A percentile compares a stretch with the other conserved stretches of the same genome.
Evolutionary conservation across 2,329 filamentous ascomycete species (phyloP).

Genomic region (Verticillium longisporum): DNA sequence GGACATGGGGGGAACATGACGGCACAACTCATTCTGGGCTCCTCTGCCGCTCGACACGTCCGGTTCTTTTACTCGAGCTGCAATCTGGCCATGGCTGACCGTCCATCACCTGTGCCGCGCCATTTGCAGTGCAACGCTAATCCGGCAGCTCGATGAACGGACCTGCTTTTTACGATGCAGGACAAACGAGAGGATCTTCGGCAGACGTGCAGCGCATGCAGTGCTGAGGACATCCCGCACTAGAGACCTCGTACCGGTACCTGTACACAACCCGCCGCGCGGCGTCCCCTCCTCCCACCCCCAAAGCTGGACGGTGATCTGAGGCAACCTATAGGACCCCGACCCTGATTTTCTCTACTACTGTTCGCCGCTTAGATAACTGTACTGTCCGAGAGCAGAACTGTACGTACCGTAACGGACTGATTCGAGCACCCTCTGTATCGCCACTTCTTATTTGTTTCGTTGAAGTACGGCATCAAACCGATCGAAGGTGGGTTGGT

Average conservation of each 20-base stretch:
- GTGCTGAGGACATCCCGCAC: not conserved
- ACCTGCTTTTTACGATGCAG: not conserved
- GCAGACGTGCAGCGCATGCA: not conserved
- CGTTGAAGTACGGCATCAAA: no score
- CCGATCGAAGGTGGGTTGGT: no score
- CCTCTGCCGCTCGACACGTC: no score
- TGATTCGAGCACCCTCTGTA: no score
- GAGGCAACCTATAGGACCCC: not conserved
- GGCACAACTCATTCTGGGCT: not conserved
- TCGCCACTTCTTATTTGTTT: no score
- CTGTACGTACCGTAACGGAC: no score
- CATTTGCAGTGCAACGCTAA: not conserved
- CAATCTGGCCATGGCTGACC: no score
- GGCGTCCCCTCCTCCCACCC: not conserved
- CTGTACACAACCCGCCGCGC: not conserved
- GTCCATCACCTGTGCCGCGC: no score
- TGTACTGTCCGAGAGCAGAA: no score
- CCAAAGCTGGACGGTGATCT: not conserved
- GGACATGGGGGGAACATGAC: not conserved
- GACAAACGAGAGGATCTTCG: not conserved
- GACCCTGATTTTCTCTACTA: no score
- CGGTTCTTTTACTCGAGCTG: no score
- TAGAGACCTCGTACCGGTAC: not conserved
- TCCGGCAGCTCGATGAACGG: not conserved
- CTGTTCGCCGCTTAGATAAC: no score